Evolutionary conservation across 805 yeast species (phyloP), one percentile per base, ranked within the genome.

Genomic region (Teunomyces funiuensis): DNA sequence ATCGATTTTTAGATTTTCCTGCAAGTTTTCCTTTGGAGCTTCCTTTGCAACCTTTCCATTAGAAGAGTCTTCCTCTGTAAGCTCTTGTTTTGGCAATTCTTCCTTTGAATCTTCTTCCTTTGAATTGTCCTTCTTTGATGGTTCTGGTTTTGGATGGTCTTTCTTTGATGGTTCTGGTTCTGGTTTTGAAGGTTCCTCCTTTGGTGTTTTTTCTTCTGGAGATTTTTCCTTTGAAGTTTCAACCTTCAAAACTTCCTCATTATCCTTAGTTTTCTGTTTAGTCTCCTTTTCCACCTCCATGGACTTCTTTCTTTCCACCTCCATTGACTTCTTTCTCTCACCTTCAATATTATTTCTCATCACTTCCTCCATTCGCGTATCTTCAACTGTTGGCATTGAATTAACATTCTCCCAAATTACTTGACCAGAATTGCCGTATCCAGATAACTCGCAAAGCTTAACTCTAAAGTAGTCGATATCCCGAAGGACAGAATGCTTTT

Each of bases 381-480:
- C 82, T 44, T 76, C 82, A 6, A 69, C 67, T 0, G 80, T 76
- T 1, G 74, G 66, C 29, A 79, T 57, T 2, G 74, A 61, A 52
- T 79, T 78, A 6, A 80, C 79, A 42, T 74, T 72, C 47, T 79
- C 83, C 81, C 83, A 79, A 20, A 81, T 68, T 1, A 77, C 76
- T 41, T 77, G 82, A 1, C 84, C 85, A 1, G 82, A 73, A 44
- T 77, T 77, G 0, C 81, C 81, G 45, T 79, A 78, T 0, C 85
- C 86, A 5, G 77, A 74, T 7, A 80, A 54, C 41, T 77, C 80
- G 38, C 76, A 71, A 20, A 83, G 61, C 44, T 80, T 80, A n/a
- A 74, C 84, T 44, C 80, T 58, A 57, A 83, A 82, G 51, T 74
- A 82, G 51, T 77, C 83, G 7, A 82, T 69, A 58, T 85, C 90